phyloP scores from a whole-genome alignment of 495 filamentous ascomycete species.

The Trichoderma virens region DNA sequence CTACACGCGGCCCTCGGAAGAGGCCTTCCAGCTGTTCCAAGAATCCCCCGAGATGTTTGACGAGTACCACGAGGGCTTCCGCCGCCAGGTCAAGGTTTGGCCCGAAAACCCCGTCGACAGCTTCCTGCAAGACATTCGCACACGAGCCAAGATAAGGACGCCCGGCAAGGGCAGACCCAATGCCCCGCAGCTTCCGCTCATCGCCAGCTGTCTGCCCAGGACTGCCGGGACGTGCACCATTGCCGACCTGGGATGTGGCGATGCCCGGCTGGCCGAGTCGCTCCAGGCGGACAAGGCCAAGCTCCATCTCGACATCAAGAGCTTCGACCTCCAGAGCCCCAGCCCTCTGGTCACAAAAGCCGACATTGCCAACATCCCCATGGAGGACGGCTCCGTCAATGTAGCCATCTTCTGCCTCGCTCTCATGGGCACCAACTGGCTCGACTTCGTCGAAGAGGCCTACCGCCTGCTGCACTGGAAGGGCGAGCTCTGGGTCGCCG shows the following conservation, averaged over 20 bases:
- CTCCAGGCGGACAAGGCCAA: conserved; percentile 51
- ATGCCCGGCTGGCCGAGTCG: conserved; percentile 58
- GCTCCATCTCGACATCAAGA: conserved; percentile 31
- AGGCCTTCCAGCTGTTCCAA: conserved; percentile 70
- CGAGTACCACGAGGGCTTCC: conserved; percentile 92
- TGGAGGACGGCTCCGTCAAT: conserved; percentile 65
- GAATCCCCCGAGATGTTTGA: conserved; percentile 80
- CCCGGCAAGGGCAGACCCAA: conserved; percentile 17
- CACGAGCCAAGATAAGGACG: conserved; percentile 36
- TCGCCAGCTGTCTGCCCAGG: conserved; percentile 28
- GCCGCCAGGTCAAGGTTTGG: conserved; percentile 89
- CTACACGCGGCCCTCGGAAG: conserved; percentile 78
- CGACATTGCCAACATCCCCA: conserved; percentile 76
- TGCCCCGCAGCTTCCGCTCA: conserved; percentile 9
- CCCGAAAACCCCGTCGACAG: conserved; percentile 88
- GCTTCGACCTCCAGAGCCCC: conserved; percentile 50
- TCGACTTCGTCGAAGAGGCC: conserved; percentile 92
- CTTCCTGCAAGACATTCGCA: conserved; percentile 62
- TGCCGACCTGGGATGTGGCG: conserved; percentile 60
- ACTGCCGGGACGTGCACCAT: conserved; percentile 61
- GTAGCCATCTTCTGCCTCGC: conserved; percentile 90
- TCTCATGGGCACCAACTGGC: conserved; percentile 98
- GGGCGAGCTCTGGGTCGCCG: conserved; percentile 92
- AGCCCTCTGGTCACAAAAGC: conserved; percentile 70
- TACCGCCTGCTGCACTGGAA: conserved; percentile 81